Base-by-base conservation (phyloP, 495 filamentous ascomycete genomes). In the Lepraria neglecta region DNA sequence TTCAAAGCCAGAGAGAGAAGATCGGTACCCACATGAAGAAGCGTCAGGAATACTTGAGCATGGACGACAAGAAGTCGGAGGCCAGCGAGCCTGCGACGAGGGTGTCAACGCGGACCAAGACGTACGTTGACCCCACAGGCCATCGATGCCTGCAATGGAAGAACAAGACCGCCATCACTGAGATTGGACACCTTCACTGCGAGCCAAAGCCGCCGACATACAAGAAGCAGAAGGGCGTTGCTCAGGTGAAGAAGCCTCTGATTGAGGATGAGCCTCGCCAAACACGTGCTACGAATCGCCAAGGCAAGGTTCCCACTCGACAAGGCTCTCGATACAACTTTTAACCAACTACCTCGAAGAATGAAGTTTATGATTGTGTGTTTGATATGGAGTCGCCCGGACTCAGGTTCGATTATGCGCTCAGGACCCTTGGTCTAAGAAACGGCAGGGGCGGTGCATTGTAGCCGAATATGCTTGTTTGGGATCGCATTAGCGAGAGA, bases 101-200 rank as follows among this genome's bases (percentile, higher is more conserved):
- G 24, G 83, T 92, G 74, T 87, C 81, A 46, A 95, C 91, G 2
- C 80, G 92, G 43, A 86, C 80, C 21, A 90, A 92, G 73, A 80
- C 78, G 1, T 81, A 90, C 46, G 78, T 83, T 63, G 76, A 87
- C 63, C 73, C 84, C 60, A 67, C 77, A 43, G 74, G 76, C 42
- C 84, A 88, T 69, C 83, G 88, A 28, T 97, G 92, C 70, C 75
- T 95, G 44, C 75, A 74, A 14, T 98, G 95, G 95, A 78, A 77
- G 45, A 98, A 97, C 70, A 84, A 78, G 0, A 87, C 83, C 57
- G 91, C 90, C 19, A 65, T 91, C 7, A 80, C 84, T 2, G 85
- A 96, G 35, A 71, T 87, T 47, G 91, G 91, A 3, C 89, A 96
- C 70, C 78, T 89, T 27, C 94, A 98, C 69, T 86, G 86, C 46